A percentile compares a stretch with the other conserved stretches of the same genome.
These are phyloP conservation scores for Penicillium sp. DNA, from an alignment of 2,329 filamentous ascomycete genomes.

Conservation along the genomic window DNA sequence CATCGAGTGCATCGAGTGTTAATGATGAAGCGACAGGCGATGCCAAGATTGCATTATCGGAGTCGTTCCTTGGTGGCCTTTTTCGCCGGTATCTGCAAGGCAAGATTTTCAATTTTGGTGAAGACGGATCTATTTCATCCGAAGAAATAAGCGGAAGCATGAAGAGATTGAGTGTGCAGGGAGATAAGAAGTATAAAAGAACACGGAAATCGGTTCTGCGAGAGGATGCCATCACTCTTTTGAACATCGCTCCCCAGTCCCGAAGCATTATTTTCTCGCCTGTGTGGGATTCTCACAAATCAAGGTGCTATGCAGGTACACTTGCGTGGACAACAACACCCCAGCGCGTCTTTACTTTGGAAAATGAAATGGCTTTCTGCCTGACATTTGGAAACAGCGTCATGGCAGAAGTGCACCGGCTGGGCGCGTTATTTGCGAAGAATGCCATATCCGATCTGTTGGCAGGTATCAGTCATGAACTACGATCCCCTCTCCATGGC, in stretches of 20 bases:
- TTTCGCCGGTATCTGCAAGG: constrained; percentile 25
- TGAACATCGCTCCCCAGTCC: constrained; percentile 23
- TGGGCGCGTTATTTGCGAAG: constrained; percentile 28
- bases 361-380: constrained; percentile 27
- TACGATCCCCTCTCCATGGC: constrained; percentile 34
- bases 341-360: constrained; percentile 22
- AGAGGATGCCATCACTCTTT: constrained; percentile 16
- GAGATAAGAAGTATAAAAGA: not conserved
- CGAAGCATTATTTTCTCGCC: constrained; percentile 28
- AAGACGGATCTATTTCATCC: constrained; percentile 22
- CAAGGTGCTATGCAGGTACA: constrained; percentile 27
- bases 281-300: constrained; percentile 28
- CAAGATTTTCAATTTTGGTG: constrained; percentile 25
- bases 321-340: constrained; percentile 28
- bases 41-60: constrained; percentile 14
- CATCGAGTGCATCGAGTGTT: not conserved
- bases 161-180: not conserved
- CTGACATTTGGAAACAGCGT: constrained; percentile 30
- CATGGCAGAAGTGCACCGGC: constrained; percentile 29
- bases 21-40: not conserved
- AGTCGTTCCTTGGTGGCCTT: constrained; percentile 19
- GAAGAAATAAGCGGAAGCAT: constrained; percentile 15
- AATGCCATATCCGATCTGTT: constrained; percentile 32
- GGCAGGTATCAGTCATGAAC: constrained; percentile 32
- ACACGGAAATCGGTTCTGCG: not conserved